These are phyloP conservation scores for Cicer judaicum DNA, from an alignment of 306 rosid species.

Conservation along the genomic window DNA sequence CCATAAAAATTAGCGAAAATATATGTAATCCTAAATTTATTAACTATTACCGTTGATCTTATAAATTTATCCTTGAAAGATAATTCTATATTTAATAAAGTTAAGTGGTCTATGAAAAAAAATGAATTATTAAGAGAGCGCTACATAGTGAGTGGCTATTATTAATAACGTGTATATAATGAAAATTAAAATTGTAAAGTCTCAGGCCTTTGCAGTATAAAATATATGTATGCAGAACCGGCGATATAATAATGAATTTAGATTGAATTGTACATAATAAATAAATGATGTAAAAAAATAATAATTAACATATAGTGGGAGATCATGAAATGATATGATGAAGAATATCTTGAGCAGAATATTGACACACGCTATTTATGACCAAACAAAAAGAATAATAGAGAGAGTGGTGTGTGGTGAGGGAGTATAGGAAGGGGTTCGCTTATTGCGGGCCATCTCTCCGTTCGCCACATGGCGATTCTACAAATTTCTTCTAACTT, in stretches of 20 bases:
- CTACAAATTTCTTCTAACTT: constrained; percentile 17
- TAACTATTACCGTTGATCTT: too few species aligned
- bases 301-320: constrained; percentile 27
- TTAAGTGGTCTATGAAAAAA: too few species aligned
- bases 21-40: too few species aligned
- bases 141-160: too few species aligned
- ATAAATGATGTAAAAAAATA: background rate
- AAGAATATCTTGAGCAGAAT: constrained; percentile 28
- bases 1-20: too few species aligned
- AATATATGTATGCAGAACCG: constrained; percentile 10
- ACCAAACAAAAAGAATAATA: constrained; percentile 32
- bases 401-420: background rate
- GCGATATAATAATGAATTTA: background rate
- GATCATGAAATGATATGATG: constrained; percentile 15
- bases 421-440: constrained; percentile 10
- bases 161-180: background rate
- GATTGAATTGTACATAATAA: too few species aligned
- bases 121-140: too few species aligned
- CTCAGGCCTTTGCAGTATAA: constrained; percentile 23
- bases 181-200: constrained; percentile 14
- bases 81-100: too few species aligned
- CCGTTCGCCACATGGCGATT: constrained; percentile 48
- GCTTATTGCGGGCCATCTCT: constrained; percentile 25
- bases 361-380: background rate
- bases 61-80: too few species aligned